Evolutionary conservation across 75 land plant genomes (phyloP).

Genomic region (Isoetes taiwanensis): DNA sequence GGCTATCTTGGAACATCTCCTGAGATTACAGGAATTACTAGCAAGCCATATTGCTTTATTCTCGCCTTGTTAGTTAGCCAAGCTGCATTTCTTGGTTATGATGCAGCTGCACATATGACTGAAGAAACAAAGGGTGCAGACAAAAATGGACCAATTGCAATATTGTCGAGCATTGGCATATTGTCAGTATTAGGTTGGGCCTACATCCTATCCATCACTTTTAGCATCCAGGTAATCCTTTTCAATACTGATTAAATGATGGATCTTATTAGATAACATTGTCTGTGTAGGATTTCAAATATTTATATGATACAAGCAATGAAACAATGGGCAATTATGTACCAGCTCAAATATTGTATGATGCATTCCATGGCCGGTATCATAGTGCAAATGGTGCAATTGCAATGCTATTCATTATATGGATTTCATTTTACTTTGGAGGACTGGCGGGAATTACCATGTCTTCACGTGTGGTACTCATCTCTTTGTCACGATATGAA

Average conservation of each 20-base stretch:
- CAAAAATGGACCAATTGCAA: conserved; percentile 79
- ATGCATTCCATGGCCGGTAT: conserved; percentile 84
- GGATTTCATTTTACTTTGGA: conserved; percentile 85
- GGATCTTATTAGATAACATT: too few relatives aligned
- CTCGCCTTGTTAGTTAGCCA: conserved; percentile 73
- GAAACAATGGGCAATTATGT: conserved; percentile 85
- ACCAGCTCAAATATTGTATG: conserved; percentile 79
- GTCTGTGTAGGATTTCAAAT: conserved; percentile 46
- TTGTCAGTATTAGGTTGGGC: conserved; percentile 79
- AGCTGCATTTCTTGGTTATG: conserved; percentile 79
- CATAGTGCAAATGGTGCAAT: conserved; percentile 61
- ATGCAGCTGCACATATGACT: conserved; percentile 88
- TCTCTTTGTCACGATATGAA: too few relatives aligned
- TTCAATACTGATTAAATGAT: too few relatives aligned
- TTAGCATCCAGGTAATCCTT: conserved; percentile 84
- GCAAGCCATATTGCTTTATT: conserved; percentile 45
- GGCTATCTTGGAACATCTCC: conserved; percentile 40
- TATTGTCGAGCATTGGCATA: conserved; percentile 78
- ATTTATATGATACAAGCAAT: conserved; percentile 56
- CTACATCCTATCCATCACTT: conserved; percentile 67
- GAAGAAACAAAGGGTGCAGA: conserved; percentile 90
- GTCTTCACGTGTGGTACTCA: conserved; percentile 86
- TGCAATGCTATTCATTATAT: conserved; percentile 47
- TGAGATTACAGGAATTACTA: conserved; percentile 47
- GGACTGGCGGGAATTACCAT: conserved; percentile 83